Evolutionary conservation across 129 eudicot genomes (phyloP).

Genomic region (Tanacetum coccineum): DNA sequence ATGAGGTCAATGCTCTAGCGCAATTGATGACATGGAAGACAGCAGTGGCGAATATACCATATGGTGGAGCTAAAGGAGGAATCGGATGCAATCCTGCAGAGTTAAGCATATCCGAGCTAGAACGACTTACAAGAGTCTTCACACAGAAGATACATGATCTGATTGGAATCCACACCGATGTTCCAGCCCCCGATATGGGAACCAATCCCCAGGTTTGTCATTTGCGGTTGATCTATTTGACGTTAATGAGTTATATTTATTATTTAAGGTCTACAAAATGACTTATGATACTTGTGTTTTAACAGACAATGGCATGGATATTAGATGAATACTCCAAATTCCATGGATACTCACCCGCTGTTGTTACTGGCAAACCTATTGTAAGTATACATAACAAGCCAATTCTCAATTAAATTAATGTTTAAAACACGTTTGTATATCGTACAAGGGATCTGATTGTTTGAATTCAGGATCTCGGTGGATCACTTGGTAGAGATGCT

Average conservation of each 20-base stretch:
- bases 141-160: conserved; percentile 95
- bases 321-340: conserved; percentile 96
- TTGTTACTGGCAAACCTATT: conserved; percentile 91
- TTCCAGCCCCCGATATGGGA: conserved; percentile 99
- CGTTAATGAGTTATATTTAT: background rate
- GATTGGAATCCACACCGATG: conserved; percentile 90
- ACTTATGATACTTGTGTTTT: conserved; percentile 17
- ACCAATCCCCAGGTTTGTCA: conserved; percentile 74
- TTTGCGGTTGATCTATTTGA: background rate
- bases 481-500: conserved; percentile 97
- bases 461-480: conserved; percentile 88
- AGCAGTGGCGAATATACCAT: conserved; percentile 92
- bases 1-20: conserved; percentile 97
- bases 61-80: conserved; percentile 99
- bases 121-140: conserved; percentile 87
- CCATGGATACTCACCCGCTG: conserved; percentile 98
- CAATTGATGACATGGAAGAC: conserved; percentile 99
- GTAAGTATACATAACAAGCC: conserved; percentile 40
- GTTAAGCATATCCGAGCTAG: conserved; percentile 66
- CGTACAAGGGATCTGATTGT: background rate
- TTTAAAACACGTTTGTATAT: background rate
- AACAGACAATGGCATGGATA: conserved; percentile 99
- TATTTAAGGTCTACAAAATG: background rate
- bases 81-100: conserved; percentile 85
- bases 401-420: background rate